Percentiles rank a stretch among this genome's conserved stretches.
phyloP scores from a whole-genome alignment of 176 grass and related monocot species.

The Poa pratensis region DNA sequence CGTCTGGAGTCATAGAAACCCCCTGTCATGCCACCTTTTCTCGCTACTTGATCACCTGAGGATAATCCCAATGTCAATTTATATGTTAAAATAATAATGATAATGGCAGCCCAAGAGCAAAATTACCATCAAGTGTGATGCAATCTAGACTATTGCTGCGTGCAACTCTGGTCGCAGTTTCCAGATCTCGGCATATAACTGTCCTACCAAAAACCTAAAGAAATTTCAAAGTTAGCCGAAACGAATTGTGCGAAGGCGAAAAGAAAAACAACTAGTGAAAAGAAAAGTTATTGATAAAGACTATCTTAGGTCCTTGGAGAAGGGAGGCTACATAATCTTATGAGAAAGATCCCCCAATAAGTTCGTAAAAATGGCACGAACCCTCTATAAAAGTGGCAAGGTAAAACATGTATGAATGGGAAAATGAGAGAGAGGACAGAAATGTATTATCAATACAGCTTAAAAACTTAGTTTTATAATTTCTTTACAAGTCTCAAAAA shows the following conservation, averaged over 20 bases:
- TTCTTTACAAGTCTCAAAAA: conserved; percentile 18
- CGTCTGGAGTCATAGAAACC: conserved; percentile 97
- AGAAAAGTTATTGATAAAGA: conserved; percentile 22
- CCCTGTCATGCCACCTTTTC: conserved; percentile 98
- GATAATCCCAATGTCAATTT: conserved; percentile 41
- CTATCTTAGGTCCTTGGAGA: conserved; percentile 34
- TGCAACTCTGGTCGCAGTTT: conserved; percentile 88
- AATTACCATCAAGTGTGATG: conserved; percentile 91
- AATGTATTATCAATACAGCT: conserved; percentile 4
- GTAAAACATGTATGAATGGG: neutral
- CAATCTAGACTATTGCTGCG: conserved; percentile 86
- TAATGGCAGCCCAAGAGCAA: conserved; percentile 16
- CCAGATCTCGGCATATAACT: conserved; percentile 94
- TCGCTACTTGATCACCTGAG: conserved; percentile 94
- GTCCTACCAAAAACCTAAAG: conserved; percentile 98
- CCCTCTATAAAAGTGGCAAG: conserved; percentile 15
- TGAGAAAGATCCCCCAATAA: conserved; percentile 7
- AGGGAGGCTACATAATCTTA: conserved; percentile 27
- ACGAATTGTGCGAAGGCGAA: conserved; percentile 1
- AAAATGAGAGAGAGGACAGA: conserved; percentile 1
- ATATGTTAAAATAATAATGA: conserved; percentile 41
- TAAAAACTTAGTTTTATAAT: neutral
- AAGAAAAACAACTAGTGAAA: conserved; percentile 9
- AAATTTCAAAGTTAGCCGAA: conserved; percentile 40
- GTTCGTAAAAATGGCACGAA: conserved; percentile 25